Evolutionary conservation across 2,329 filamentous ascomycete genomes (phyloP), one percentile per base, ranked within the genome.

Genomic region (Chrysosporium queenslandicum): DNA sequence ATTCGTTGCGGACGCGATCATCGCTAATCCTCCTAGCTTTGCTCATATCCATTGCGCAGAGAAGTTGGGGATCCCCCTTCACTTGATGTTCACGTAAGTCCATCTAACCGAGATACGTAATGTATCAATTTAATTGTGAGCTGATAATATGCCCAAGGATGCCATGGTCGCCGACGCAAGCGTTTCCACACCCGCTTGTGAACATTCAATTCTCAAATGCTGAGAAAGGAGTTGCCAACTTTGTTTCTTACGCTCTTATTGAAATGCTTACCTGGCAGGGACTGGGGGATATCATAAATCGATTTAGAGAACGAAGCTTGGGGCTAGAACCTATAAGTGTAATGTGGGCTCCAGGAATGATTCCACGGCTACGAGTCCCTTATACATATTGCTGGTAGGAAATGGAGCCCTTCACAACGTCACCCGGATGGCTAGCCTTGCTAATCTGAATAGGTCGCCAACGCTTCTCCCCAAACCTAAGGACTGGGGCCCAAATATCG

Each of bases 181-280:
- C 85, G 0, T 94, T 94, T 58, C 86, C 87, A 0, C 89, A 95
- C 61, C 89, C 89, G 0, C 73, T 95, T 21, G 87, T 88, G 0
- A 91, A 92, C 58, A 83, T 94, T 53, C 79, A 86, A 56, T 81
- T 81, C 1, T 81, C 83, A 0, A 87, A 88, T 59, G 84, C 85
- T 1, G 87, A 92, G 60, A 75, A 80, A 4, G 79, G 79, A n/a
- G 77, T 87, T 54, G 85, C 86, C 0, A 94, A 92, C 60, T 91
- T 87, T 62, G 76, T 94, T 53, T 86, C 85, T 0, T 95, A 94
- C 61, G 82, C 84, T 0, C 73, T 94, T 18, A 85, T 94, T 1
- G 89, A 95, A 59, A 87, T 94, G 79, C 81, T 95, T 76, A 90
- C 89, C 9, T 94, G 88, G 88, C 88, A 95, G 68, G 89, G 88